phyloP scores from a whole-genome alignment of 2,329 filamentous ascomycete genomes.

The Dactylellina leptospora region DNA sequence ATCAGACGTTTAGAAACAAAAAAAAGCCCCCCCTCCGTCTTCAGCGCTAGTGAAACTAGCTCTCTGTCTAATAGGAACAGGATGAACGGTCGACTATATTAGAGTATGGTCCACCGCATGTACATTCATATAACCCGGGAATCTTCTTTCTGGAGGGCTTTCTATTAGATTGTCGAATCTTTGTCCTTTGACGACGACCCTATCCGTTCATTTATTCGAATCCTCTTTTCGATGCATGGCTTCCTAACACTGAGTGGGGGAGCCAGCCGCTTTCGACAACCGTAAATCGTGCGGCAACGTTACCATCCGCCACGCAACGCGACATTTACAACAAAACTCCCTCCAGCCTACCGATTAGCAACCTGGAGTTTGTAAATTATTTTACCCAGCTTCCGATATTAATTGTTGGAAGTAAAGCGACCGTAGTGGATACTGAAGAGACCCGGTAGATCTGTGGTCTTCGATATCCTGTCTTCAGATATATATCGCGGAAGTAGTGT shows the following conservation, averaged over 20 bases:
- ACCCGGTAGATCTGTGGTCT: constrained; percentile 24
- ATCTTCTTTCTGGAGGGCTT: constrained; percentile 1
- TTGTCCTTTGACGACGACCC: constrained; percentile 7
- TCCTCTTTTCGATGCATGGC: constrained; percentile 27
- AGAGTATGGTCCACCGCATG: constrained; percentile 22
- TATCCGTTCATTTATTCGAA: constrained; percentile 4
- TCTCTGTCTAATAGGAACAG: neutral
- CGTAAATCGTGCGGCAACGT: constrained; percentile 20
- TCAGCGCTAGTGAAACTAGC: neutral
- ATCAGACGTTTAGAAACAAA: constrained; percentile 41
- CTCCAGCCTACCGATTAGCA: constrained; percentile 2
- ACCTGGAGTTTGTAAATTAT: neutral
- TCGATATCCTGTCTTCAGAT: neutral
- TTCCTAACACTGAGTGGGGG: constrained; percentile 13
- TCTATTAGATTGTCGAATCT: neutral
- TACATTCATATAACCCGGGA: constrained; percentile 14
- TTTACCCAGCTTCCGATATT: neutral
- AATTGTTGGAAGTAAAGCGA: neutral
- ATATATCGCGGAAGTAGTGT: no score
- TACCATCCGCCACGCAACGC: constrained; percentile 10
- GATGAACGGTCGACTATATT: constrained; percentile 29
- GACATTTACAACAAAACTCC: constrained; percentile 4
- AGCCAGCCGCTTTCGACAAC: constrained; percentile 18
- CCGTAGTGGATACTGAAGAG: neutral
- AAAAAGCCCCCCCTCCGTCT: neutral